Evolutionary conservation across 164 flowering plant species (phyloP).

Genomic region (Magnolia sinica): DNA sequence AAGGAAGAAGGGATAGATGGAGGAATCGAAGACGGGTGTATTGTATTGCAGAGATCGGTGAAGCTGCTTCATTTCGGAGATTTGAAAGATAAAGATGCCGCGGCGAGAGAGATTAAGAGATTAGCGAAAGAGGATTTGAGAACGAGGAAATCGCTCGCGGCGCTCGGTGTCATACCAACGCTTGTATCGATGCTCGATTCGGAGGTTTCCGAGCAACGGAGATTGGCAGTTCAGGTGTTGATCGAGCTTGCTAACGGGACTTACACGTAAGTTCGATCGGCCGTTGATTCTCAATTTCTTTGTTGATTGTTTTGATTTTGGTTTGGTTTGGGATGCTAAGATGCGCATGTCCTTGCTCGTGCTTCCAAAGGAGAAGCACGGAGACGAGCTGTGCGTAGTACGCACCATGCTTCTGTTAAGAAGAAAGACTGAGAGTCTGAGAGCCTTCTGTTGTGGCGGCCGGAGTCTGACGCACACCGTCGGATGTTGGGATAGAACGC

Average conservation of each 20-base stretch:
- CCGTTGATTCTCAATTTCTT: neutral
- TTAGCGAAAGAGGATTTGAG: slow-evolving; percentile 45
- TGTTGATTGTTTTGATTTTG: neutral
- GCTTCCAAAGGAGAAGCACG: neutral
- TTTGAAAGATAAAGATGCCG: slow-evolving; percentile 46
- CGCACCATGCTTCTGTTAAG: neutral
- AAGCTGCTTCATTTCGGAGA: slow-evolving; percentile 83
- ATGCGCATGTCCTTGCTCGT: neutral
- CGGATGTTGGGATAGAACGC: neutral
- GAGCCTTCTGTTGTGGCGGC: neutral
- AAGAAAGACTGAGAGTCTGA: neutral
- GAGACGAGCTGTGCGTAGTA: neutral
- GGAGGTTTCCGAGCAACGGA: slow-evolving; percentile 32
- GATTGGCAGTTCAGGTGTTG: slow-evolving; percentile 59
- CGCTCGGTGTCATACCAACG: slow-evolving; percentile 73
- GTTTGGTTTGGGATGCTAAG: neutral
- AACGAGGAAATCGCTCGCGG: slow-evolving; percentile 54
- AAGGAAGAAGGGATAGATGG: slow-evolving; percentile 34
- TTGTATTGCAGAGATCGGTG: slow-evolving; percentile 61
- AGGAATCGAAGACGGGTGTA: slow-evolving; percentile 30
- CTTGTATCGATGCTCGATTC: slow-evolving; percentile 68
- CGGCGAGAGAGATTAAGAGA: slow-evolving; percentile 54
- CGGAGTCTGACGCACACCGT: neutral
- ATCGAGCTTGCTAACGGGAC: slow-evolving; percentile 71
- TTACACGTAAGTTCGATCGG: slow-evolving; percentile 57